Conservation (phyloP, 441 rosid species). For the Erodium moschatum region DNA sequence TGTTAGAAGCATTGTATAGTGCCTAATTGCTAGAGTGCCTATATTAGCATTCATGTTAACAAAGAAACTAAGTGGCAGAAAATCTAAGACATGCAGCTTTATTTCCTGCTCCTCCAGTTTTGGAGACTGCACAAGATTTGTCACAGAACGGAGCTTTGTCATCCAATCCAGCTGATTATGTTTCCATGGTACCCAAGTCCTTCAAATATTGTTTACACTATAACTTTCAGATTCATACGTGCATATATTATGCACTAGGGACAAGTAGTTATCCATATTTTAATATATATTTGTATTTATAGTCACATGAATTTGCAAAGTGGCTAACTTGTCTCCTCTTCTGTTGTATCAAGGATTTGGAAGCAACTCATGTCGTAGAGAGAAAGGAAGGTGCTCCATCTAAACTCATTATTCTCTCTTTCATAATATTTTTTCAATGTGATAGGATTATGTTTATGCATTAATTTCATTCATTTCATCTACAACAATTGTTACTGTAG, state of each 20-base stretch:
- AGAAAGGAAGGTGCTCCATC: constrained; percentile 32
- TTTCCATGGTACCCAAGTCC: constrained; percentile 13
- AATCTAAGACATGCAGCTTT: constrained; percentile 13
- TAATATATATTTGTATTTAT: constrained; percentile 4
- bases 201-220: neutral
- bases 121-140: constrained; percentile 27
- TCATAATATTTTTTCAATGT: constrained; percentile 10
- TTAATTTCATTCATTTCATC: constrained; percentile 1
- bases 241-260: neutral
- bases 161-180: constrained; percentile 28
- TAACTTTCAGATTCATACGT: neutral
- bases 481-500: neutral
- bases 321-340: constrained; percentile 10
- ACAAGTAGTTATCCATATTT: constrained; percentile 9
- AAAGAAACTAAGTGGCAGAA: constrained; percentile 6
- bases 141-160: constrained; percentile 28
- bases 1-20: neutral
- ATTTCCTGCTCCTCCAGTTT: constrained; percentile 30
- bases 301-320: constrained; percentile 5
- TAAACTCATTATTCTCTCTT: constrained; percentile 19
- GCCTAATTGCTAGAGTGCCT: neutral
- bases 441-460: neutral
- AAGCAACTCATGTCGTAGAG: constrained; percentile 25
- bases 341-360: constrained; percentile 35
- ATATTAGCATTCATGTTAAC: neutral